Percentiles rank a stretch among this genome's conserved stretches.
Conservation (phyloP, 1,139 yeast species). For the Yamadazyma triangularis region DNA sequence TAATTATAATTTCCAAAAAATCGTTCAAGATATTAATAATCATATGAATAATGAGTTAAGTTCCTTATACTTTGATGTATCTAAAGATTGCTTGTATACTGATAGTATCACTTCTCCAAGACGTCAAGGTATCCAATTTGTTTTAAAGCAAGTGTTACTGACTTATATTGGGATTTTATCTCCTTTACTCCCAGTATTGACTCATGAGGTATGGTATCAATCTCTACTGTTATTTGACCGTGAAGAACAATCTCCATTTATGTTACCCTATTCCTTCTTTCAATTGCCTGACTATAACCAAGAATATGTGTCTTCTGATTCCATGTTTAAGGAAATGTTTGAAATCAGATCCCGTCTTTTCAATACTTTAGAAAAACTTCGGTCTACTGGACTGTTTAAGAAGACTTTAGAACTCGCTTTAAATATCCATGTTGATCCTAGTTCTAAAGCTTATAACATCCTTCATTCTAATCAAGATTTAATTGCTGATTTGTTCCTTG, state of each 20-base stretch:
- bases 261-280: constrained; percentile 33
- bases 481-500: constrained; percentile 60
- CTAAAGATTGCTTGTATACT: constrained; percentile 83
- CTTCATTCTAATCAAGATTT: constrained; percentile 30
- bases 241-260: constrained; percentile 48
- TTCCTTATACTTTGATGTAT: constrained; percentile 79
- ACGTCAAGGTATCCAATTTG: constrained; percentile 70
- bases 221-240: constrained; percentile 2
- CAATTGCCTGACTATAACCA: constrained; percentile 25
- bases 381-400: constrained; percentile 40
- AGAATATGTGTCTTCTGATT: constrained; percentile 28
- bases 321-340: constrained; percentile 32
- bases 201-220: constrained; percentile 80
- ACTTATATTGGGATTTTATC: constrained; percentile 64
- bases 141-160: constrained; percentile 55
- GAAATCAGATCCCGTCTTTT: constrained; percentile 46
- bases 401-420: constrained; percentile 59
- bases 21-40: constrained; percentile 57
- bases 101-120: constrained; percentile 45
- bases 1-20: constrained; percentile 62
- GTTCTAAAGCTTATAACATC: constrained; percentile 14
- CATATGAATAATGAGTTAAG: constrained; percentile 76
- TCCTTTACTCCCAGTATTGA: constrained; percentile 77
- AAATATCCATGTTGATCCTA: constrained; percentile 2
- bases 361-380: constrained; percentile 29